These are phyloP conservation scores for Porcisia deanei DNA, from an alignment of 208 protist genomes.

Conservation along the genomic window DNA sequence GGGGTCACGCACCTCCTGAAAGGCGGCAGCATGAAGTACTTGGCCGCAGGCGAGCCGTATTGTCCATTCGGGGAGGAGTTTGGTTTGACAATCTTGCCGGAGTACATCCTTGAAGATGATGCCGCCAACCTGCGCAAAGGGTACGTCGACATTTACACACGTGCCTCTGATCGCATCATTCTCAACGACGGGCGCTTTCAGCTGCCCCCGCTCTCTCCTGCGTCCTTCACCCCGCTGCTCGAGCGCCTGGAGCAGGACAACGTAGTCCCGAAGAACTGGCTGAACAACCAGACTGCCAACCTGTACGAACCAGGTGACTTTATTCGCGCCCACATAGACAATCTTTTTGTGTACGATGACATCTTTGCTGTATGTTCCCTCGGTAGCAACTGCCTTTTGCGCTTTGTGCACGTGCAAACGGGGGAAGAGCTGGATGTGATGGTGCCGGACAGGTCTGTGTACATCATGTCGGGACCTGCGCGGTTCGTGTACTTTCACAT, in stretches of 20 bases:
- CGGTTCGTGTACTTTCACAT: constrained; percentile 93
- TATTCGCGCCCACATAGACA: constrained; percentile 90
- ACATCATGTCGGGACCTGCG: constrained; percentile 86
- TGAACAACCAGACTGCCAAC: constrained; percentile 91
- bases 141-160: constrained; percentile 87
- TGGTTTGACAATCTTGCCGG: constrained; percentile 79
- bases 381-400: constrained; percentile 75
- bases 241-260: constrained; percentile 82
- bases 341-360: constrained; percentile 91
- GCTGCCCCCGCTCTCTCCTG: constrained; percentile 72
- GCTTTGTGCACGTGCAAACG: constrained; percentile 90
- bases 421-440: constrained; percentile 87
- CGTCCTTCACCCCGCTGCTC: constrained; percentile 68
- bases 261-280: constrained; percentile 69
- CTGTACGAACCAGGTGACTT: constrained; percentile 90
- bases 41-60: constrained; percentile 76
- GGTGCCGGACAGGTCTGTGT: constrained; percentile 80
- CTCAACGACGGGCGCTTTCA: constrained; percentile 89
- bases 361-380: constrained; percentile 87
- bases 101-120: constrained; percentile 80
- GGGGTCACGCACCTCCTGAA: constrained; percentile 59
- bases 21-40: constrained; percentile 74
- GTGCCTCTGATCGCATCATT: constrained; percentile 69
- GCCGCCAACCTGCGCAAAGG: constrained; percentile 60
- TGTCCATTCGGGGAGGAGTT: constrained; percentile 87